phyloP scores from a whole-genome alignment of 2,329 filamentous ascomycete species.

The Penicillium fuscoglaucum region DNA sequence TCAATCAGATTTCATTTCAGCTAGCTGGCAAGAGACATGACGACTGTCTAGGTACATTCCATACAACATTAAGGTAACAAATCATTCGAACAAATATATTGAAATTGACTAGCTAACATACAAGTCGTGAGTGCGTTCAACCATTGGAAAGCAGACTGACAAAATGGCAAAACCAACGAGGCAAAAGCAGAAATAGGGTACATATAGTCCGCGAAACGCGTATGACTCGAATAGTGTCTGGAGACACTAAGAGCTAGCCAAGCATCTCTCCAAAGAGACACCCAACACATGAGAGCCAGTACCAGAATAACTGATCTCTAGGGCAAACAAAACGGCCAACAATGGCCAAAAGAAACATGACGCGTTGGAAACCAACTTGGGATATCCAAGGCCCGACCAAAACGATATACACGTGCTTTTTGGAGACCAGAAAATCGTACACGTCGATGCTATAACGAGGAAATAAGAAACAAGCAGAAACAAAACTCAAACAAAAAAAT shows the following conservation, averaged over 20 bases:
- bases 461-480: conserved; percentile 12
- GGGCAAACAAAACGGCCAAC: background rate
- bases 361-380: background rate
- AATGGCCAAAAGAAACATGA: background rate
- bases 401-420: conserved; percentile 11
- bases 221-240: background rate
- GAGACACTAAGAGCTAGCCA: background rate
- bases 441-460: conserved; percentile 11
- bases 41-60: background rate
- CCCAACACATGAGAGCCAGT: background rate
- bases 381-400: conserved; percentile 57
- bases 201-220: background rate
- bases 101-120: conserved; percentile 21
- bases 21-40: background rate
- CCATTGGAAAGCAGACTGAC: conserved; percentile 16
- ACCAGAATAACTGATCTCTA: background rate
- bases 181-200: conserved; percentile 49
- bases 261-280: background rate
- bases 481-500: conserved; percentile 26
- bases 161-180: conserved; percentile 2
- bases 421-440: conserved; percentile 12
- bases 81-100: conserved; percentile 1
- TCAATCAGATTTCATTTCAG: too few species aligned
- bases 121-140: conserved; percentile 24
- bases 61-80: background rate